Evolutionary conservation across 768 basidiomycete genomes (phyloP).

Genomic region (Lepiota brunneoincarnata): DNA sequence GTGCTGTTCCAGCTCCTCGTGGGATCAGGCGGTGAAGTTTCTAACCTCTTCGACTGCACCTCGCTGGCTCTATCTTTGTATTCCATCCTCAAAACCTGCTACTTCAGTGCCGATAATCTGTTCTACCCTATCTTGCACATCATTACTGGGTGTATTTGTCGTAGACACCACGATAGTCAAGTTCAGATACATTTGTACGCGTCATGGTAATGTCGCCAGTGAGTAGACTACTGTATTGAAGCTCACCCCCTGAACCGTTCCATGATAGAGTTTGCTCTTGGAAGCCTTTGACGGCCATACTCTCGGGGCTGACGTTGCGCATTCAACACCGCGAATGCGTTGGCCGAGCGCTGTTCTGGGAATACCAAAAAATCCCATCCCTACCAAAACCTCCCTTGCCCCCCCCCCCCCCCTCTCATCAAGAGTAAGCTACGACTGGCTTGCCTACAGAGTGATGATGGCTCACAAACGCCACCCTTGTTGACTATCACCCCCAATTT

Average conservation of each 20-base stretch:
- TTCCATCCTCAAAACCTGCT: background rate
- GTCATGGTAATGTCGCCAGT: background rate
- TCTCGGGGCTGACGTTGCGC: too few species aligned
- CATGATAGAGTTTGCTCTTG: background rate
- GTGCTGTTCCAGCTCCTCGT: conserved; percentile 66
- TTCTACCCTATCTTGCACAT: background rate
- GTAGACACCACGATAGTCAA: background rate
- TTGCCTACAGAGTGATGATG: too few species aligned
- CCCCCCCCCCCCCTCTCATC: too few species aligned
- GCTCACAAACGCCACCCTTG: too few species aligned
- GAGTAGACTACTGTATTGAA: conserved; percentile 4
- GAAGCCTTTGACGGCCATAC: background rate
- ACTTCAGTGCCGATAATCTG: background rate
- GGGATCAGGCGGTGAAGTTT: conserved; percentile 74
- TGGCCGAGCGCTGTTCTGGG: too few species aligned
- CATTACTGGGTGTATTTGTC: background rate
- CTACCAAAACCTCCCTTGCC: too few species aligned
- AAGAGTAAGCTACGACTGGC: too few species aligned
- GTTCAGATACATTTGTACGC: background rate
- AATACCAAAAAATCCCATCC: too few species aligned
- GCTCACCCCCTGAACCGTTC: background rate
- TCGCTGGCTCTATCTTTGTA: background rate
- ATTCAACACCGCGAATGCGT: too few species aligned
- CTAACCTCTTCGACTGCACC: background rate
- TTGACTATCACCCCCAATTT: too few species aligned